Base-by-base conservation (phyloP, 192 early-diverging fungal species). In the Mortierella claussenii region DNA sequence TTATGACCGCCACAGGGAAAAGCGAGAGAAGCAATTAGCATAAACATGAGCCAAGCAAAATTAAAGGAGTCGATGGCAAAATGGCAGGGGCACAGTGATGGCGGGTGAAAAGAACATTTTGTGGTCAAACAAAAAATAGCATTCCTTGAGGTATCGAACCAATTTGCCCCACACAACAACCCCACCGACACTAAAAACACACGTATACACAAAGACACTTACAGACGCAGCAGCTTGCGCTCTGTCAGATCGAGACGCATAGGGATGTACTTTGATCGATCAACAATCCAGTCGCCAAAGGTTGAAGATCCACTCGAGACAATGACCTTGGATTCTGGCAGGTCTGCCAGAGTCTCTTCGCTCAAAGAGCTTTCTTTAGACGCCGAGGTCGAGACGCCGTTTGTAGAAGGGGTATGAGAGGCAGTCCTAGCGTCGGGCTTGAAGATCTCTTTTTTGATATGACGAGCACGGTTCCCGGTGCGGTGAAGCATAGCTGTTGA, bases 231-330 rank as follows among this genome's bases (percentile, higher is more conserved):
- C 46, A 86, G 93, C 80, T 98, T 99, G 60, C 97, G 90, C 80
- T 99, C 98, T 30, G 92, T 84, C 48, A 94, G 78, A 23, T 89
- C 91, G 65, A 99, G 83, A 33, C 98, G 93, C 68, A 99, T 64
- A 2, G 98, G 98, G 74, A 98, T 99, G 74, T 87, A 98, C 83
- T 96, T 96, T 62, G 94, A 82, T 5, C 97, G 90, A 61, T 94
- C 90, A 24, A 85, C 79, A 65, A 96, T 89, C 93, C 93, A 98
- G 31, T 91, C 90, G 6, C 89, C 88, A 75, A 89, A 93, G 17
- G 85, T 81, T 4, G 83, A 76, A 26, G 87, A 68, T 33, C 78
- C 78, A 46, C 66, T 71, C n/a, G 74, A 78, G 11, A 69, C 50
- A 50, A 65, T 68, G 18, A 78, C 52, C 58, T 71, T 74, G 51